Evolutionary conservation across 768 basidiomycete genomes (phyloP).

Genomic region (Hygrophoropsis aurantiaca): DNA sequence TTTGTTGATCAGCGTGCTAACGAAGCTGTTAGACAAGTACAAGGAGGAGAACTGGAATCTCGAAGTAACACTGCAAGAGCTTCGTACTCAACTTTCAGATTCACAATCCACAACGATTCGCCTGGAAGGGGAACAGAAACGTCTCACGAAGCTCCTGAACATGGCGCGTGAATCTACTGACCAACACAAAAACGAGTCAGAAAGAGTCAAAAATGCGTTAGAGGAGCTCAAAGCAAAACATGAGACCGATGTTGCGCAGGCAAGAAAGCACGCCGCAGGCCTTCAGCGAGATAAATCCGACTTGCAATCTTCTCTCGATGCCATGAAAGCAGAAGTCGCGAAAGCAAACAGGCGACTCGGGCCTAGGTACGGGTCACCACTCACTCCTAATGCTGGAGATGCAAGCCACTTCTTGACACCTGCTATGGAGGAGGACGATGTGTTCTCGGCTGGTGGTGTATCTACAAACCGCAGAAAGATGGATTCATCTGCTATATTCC

Average conservation of each 20-base stretch:
- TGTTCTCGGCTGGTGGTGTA: slow-evolving; percentile 63
- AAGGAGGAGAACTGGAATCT: slow-evolving; percentile 99
- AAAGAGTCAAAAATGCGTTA: slow-evolving; percentile 60
- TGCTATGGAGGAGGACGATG: slow-evolving; percentile 56
- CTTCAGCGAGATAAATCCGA: slow-evolving; percentile 92
- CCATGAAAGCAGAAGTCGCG: slow-evolving; percentile 68
- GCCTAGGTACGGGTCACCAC: slow-evolving; percentile 68
- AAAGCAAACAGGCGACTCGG: slow-evolving; percentile 58
- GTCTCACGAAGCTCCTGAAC: slow-evolving; percentile 73
- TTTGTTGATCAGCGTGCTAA: too few relatives aligned
- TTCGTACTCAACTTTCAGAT: slow-evolving; percentile 67
- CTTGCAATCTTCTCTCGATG: slow-evolving; percentile 77
- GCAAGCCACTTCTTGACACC: slow-evolving; percentile 57
- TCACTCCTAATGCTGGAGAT: slow-evolving; percentile 60
- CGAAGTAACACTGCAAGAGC: slow-evolving; percentile 88
- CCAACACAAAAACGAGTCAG: slow-evolving; percentile 82
- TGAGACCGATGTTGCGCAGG: slow-evolving; percentile 92
- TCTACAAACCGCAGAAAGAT: slow-evolving; percentile 62
- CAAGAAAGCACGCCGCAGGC: slow-evolving; percentile 83
- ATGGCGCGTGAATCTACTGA: slow-evolving; percentile 74
- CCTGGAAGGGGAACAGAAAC: slow-evolving; percentile 81
- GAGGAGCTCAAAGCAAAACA: slow-evolving; percentile 86
- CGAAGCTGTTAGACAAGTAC: slow-evolving; percentile 68
- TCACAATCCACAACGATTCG: slow-evolving; percentile 65
- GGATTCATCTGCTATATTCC: slow-evolving; percentile 49